A percentile compares a stretch with the other conserved stretches of the same genome.
Evolutionary conservation across 345 rosid genomes (phyloP).

Genomic region (Camelina neglecta): DNA sequence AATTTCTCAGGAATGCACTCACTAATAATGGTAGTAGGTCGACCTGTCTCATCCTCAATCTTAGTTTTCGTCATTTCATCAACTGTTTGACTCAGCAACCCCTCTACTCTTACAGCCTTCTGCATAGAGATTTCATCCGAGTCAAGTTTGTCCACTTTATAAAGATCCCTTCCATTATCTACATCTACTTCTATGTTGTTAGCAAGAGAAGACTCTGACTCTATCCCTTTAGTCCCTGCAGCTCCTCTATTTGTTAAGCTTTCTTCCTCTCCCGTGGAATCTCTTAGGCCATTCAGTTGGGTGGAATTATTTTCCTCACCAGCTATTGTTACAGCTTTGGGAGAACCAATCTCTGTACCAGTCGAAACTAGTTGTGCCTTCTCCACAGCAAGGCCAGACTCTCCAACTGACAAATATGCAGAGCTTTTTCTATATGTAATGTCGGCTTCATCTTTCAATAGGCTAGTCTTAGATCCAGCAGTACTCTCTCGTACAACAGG

Average conservation of each 20-base stretch:
- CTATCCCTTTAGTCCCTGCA: slow-evolving; percentile 55
- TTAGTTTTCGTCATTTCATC: slow-evolving; percentile 53
- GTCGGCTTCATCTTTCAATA: slow-evolving; percentile 51
- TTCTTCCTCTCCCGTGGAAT: slow-evolving; percentile 50
- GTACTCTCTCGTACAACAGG: slow-evolving; percentile 47
- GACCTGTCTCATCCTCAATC: slow-evolving; percentile 50
- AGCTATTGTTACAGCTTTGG: slow-evolving; percentile 47
- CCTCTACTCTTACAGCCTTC: slow-evolving; percentile 53
- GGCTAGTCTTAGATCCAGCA: slow-evolving; percentile 48
- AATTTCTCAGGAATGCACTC: slow-evolving; percentile 36
- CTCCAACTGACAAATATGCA: slow-evolving; percentile 49
- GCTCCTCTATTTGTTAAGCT: slow-evolving; percentile 47
- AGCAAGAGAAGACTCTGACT: slow-evolving; percentile 72
- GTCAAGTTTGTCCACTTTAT: slow-evolving; percentile 49
- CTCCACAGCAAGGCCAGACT: slow-evolving; percentile 48
- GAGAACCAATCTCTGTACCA: slow-evolving; percentile 48
- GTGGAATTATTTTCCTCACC: slow-evolving; percentile 47
- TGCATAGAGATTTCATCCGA: slow-evolving; percentile 47
- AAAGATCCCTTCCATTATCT: slow-evolving; percentile 56
- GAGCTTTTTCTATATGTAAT: slow-evolving; percentile 46
- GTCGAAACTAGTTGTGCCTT: slow-evolving; percentile 53
- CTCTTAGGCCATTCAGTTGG: slow-evolving; percentile 53
- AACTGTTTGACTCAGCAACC: slow-evolving; percentile 46
- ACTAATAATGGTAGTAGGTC: slow-evolving; percentile 40
- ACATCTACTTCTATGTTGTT: slow-evolving; percentile 57